phyloP scores from a whole-genome alignment of 2,329 filamentous ascomycete genomes.

The Colletotrichum sp. region DNA sequence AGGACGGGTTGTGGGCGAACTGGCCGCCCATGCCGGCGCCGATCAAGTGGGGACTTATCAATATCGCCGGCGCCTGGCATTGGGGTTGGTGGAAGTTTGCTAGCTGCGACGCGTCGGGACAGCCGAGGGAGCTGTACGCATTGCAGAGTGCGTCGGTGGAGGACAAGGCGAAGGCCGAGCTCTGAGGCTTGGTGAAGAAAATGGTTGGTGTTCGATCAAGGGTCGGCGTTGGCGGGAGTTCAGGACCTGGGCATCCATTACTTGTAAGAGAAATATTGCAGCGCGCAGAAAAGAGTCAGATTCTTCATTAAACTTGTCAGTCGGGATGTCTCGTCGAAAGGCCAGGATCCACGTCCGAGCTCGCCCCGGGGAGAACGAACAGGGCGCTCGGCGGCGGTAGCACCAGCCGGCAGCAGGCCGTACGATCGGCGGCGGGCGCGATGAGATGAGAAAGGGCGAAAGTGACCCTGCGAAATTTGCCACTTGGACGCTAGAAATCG shows the following conservation, averaged over 20 bases:
- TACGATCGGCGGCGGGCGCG: neutral
- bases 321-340: neutral
- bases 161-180: slow-evolving; percentile 7
- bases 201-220: neutral
- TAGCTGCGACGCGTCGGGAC: slow-evolving; percentile 60
- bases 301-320: neutral
- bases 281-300: neutral
- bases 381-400: neutral
- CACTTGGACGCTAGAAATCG: neutral
- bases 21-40: slow-evolving; percentile 70
- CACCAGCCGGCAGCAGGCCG: neutral
- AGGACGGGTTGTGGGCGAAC: slow-evolving; percentile 62
- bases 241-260: neutral
- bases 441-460: neutral
- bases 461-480: neutral
- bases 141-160: slow-evolving; percentile 28
- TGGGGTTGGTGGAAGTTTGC: slow-evolving; percentile 68
- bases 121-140: slow-evolving; percentile 59
- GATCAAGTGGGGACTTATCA: slow-evolving; percentile 63
- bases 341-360: neutral
- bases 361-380: neutral
- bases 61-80: slow-evolving; percentile 61
- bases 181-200: neutral
- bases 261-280: slow-evolving; percentile 10
- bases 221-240: neutral